Conservation (phyloP, 148 eudicot genomes). For the Persicaria maculosa region DNA sequence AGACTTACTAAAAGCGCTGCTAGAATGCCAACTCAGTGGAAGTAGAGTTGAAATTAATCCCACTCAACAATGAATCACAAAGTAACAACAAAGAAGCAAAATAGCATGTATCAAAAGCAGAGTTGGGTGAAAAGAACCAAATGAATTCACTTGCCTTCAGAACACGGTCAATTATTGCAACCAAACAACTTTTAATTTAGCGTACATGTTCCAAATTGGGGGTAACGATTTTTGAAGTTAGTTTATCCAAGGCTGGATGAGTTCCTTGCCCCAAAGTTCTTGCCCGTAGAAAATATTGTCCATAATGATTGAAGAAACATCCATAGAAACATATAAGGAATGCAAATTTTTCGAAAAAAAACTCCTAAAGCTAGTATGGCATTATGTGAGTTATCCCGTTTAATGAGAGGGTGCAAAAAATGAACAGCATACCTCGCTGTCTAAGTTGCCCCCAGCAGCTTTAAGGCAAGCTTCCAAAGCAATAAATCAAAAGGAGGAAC, state of each 20-base stretch:
- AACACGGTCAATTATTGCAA: constrained; percentile 96
- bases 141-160: constrained; percentile 52
- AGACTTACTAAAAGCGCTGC: too few relatives aligned
- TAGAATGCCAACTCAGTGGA: too few relatives aligned
- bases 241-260: constrained; percentile 96
- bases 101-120: not conserved
- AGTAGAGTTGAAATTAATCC: too few relatives aligned
- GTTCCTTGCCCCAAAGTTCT: constrained; percentile 97
- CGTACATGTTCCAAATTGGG: constrained; percentile 96
- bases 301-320: constrained; percentile 12
- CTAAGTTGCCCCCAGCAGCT: constrained; percentile 89
- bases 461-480: constrained; percentile 96
- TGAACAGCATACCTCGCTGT: constrained; percentile 49
- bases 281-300: constrained; percentile 41
- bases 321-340: not conserved
- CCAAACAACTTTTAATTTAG: constrained; percentile 92
- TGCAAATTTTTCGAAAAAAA: not conserved
- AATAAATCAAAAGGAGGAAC: constrained; percentile 90
- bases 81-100: not conserved
- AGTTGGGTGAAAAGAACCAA: not conserved
- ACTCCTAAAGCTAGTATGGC: not conserved
- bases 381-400: not conserved
- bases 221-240: constrained; percentile 92
- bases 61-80: not conserved
- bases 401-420: not conserved